Evolutionary conservation across 345 rosid genomes (phyloP).

Genomic region (Populus alba): DNA sequence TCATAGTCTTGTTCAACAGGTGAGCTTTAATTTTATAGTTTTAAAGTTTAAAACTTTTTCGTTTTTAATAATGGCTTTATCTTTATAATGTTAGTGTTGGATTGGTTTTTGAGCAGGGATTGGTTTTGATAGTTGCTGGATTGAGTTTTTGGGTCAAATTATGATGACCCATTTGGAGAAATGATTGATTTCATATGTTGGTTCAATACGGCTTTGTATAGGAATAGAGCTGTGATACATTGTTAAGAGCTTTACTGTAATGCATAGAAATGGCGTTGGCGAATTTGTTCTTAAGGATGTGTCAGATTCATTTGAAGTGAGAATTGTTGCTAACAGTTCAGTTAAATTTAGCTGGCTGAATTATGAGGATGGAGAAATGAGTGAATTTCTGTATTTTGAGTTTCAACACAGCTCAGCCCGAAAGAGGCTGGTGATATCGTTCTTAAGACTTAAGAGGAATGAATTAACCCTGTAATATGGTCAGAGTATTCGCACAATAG

Average conservation of each 20-base stretch:
- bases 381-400: neutral
- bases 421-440: neutral
- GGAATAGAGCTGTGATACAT: neutral
- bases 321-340: neutral
- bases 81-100: neutral
- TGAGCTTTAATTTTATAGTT: neutral
- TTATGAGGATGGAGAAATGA: neutral
- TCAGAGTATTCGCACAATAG: neutral
- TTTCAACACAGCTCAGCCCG: neutral
- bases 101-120: neutral
- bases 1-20: slow-evolving; percentile 93
- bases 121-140: neutral
- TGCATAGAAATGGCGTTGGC: neutral
- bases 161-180: neutral
- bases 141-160: neutral
- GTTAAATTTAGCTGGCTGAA: neutral
- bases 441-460: neutral
- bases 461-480: neutral
- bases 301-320: neutral
- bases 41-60: neutral
- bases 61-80: neutral
- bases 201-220: neutral
- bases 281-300: neutral
- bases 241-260: neutral
- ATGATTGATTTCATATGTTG: neutral